Evolutionary conservation across 768 basidiomycete species (phyloP).

Genomic region (Multifurca ochricompacta): DNA sequence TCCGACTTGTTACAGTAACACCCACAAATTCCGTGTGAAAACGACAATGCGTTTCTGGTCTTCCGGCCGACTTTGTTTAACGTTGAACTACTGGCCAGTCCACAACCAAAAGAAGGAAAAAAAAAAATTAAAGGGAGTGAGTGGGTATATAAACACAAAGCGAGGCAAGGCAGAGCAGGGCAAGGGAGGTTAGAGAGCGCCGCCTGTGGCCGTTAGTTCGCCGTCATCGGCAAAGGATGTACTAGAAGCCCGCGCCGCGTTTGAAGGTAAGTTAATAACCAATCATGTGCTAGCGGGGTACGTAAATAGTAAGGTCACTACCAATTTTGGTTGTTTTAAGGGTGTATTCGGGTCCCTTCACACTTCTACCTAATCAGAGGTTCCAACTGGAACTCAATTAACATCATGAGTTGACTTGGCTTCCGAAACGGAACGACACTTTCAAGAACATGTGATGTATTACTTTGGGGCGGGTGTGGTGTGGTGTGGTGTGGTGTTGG

Average conservation of each 20-base stretch:
- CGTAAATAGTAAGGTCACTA: conserved; percentile 5
- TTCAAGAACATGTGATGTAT: not conserved
- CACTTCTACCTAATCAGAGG: not conserved
- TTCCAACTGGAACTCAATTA: not conserved
- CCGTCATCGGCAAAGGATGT: conserved; percentile 1
- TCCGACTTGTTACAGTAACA: no score
- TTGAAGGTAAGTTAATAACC: not conserved
- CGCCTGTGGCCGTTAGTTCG: not conserved
- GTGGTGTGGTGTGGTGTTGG: no score
- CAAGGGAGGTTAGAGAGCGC: not conserved
- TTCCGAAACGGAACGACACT: not conserved
- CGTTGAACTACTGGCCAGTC: not conserved
- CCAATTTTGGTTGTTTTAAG: not conserved
- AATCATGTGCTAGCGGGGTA: conserved; percentile 7
- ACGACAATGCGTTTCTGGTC: not conserved
- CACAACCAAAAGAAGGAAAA: no score
- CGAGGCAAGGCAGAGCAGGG: not conserved
- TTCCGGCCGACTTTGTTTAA: not conserved
- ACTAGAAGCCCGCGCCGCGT: conserved; percentile 5
- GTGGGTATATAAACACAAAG: not conserved
- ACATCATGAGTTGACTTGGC: conserved; percentile 1
- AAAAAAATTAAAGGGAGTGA: not conserved
- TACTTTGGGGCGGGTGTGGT: no score
- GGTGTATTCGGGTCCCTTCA: not conserved
- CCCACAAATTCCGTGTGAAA: no score